Conservation (phyloP, 1,284 basidiomycete species). For the Leccinum pachyderme region DNA sequence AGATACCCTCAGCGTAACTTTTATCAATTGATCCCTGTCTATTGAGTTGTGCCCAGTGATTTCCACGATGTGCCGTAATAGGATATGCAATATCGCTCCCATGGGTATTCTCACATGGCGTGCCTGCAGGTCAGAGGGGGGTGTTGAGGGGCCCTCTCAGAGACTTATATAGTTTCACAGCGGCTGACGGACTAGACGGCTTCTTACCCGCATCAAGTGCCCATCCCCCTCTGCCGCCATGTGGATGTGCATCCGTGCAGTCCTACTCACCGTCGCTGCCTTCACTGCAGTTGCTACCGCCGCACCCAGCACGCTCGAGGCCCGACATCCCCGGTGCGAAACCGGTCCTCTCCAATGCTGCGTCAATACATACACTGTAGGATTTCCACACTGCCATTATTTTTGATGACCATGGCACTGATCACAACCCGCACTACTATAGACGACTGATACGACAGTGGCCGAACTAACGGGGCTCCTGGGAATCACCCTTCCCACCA, state of each 20-base stretch:
- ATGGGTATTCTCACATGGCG: too few relatives aligned
- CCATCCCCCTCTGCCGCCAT: neutral
- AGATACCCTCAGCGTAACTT: too few relatives aligned
- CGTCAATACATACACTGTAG: neutral
- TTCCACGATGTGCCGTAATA: too few relatives aligned
- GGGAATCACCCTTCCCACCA: neutral
- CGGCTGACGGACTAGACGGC: neutral
- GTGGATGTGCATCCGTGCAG: constrained; percentile 5
- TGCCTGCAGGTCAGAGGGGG: neutral
- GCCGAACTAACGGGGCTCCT: neutral
- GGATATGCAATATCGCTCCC: too few relatives aligned
- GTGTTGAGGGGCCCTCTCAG: neutral
- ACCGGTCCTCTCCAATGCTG: constrained; percentile 12
- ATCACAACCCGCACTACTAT: neutral
- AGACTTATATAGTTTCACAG: constrained; percentile 5
- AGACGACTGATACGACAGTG: neutral
- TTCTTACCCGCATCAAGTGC: neutral
- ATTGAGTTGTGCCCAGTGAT: too few relatives aligned
- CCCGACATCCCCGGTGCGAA: constrained; percentile 1
- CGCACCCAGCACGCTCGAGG: neutral
- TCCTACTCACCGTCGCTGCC: constrained; percentile 4
- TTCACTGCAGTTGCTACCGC: constrained; percentile 6
- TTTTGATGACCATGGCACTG: neutral
- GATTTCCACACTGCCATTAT: neutral
- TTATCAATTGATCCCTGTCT: too few relatives aligned